phyloP scores from a whole-genome alignment of 1,139 yeast species.

The Lodderomyces orthopsilosis region DNA sequence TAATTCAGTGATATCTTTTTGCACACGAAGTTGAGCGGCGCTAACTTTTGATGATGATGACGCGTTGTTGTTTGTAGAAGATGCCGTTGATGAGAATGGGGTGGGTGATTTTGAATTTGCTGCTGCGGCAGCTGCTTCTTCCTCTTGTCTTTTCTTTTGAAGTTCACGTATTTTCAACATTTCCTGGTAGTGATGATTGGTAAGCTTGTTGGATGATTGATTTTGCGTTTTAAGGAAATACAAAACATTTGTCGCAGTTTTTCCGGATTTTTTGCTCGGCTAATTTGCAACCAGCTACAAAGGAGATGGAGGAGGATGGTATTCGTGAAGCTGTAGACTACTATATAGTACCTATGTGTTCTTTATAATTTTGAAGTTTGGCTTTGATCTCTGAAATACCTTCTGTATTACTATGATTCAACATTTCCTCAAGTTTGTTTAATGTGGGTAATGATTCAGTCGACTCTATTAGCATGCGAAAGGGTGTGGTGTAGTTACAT shows the following conservation, averaged over 20 bases:
- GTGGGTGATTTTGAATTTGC: constrained; percentile 13
- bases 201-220: neutral
- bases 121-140: constrained; percentile 22
- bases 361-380: neutral
- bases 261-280: neutral
- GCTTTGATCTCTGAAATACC: neutral
- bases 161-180: constrained; percentile 57
- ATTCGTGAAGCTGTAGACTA: neutral
- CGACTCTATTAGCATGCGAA: constrained; percentile 5
- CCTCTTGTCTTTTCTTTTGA: constrained; percentile 56
- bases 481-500: constrained; percentile 15
- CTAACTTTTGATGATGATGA: constrained; percentile 25
- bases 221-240: neutral
- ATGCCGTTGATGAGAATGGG: constrained; percentile 3
- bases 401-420: neutral
- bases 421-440: neutral
- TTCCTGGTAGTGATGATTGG: constrained; percentile 1
- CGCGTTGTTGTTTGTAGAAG: constrained; percentile 5
- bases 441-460: constrained; percentile 1
- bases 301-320: neutral
- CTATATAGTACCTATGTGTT: neutral
- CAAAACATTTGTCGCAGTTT: neutral
- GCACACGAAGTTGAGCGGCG: constrained; percentile 55
- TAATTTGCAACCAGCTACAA: constrained; percentile 1
- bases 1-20: constrained; percentile 66